Evolutionary conservation across 208 protist species (phyloP).

Genomic region (Trypanosoma vivax): DNA sequence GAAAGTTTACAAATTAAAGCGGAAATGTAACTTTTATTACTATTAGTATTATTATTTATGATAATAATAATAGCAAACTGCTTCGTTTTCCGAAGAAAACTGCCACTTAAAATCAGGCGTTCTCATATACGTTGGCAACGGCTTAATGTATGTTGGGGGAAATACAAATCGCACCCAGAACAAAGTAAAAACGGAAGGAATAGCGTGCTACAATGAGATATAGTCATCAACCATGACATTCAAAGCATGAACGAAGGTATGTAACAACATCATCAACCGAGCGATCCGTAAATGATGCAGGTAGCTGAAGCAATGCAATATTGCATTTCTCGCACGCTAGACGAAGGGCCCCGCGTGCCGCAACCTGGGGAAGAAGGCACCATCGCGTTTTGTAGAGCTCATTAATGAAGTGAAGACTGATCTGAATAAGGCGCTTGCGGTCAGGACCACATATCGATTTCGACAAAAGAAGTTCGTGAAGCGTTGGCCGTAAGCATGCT

Average conservation of each 20-base stretch:
- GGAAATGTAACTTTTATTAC: conserved; percentile 13
- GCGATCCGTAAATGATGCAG: conserved; percentile 3
- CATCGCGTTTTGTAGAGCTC: conserved; percentile 36
- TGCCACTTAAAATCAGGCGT: no score
- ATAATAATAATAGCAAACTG: no score
- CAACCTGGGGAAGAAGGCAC: conserved; percentile 65
- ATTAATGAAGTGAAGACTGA: conserved; percentile 50
- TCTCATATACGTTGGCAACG: no score
- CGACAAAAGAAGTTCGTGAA: conserved; percentile 32
- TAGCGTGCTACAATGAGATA: no score
- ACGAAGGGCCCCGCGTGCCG: conserved; percentile 51
- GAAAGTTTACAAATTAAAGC: neutral
- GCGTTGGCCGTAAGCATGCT: conserved; percentile 47
- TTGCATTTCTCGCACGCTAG: conserved; percentile 20
- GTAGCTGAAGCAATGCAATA: conserved; percentile 6
- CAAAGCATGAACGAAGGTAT: conserved; percentile 8
- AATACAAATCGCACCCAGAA: no score
- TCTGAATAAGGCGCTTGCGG: conserved; percentile 33
- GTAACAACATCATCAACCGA: conserved; percentile 8
- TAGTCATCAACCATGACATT: neutral
- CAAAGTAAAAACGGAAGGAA: conserved; percentile 6
- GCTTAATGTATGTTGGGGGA: no score
- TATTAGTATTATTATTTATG: no score
- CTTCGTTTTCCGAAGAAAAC: no score
- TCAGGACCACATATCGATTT: conserved; percentile 12